Evolutionary conservation across 371 early-diverging fungal genomes (phyloP), one percentile per base, ranked within the genome.

Genomic region (Coemansia sp.): DNA sequence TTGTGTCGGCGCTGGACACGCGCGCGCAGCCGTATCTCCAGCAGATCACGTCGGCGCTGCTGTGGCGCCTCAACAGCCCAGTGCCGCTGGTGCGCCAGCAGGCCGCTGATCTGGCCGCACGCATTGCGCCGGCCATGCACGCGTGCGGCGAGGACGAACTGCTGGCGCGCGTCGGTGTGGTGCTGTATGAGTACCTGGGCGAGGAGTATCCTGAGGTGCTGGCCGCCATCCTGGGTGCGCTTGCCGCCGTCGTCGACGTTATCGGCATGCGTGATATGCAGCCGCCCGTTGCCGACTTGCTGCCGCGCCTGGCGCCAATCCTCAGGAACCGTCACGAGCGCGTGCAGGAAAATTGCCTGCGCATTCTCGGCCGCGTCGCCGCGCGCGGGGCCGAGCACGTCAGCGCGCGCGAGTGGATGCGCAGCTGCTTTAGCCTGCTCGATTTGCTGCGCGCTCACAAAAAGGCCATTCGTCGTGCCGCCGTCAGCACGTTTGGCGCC

Each of bases 381-480:
- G 98, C 96, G 79, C 91, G 97, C 70, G 99, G 93, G 59, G 94
- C 98, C n/a, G 97, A 96, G 73, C 91, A 87, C 78, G 97, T 99
- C n/a, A 88, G 90, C 65, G 93, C 97, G 4, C 88, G 95, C 68
- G 99, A 99, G 82, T 99, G 99, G 99, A 96, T 99, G 96, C 91
- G 99, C 58, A 95, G 95, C 63, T 97, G 97, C 67, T 98, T 98
- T 70, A 98, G 96, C 76, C 81, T 99, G 47, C 82, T 98, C 47
- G 99, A 98, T 76, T 85, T 95, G 79, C 83, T 99, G 51, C 94
- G 95, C 71, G 96, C 99, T 1, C 95, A 94, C 82, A 92, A 91
- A 73, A 96, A 91, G 82, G 93, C 91, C 42, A 96, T 95, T 73
- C 91, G 98, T 35, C 89, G 96, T 59, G 95, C 96, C 0, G 90